Conservation (phyloP, 768 basidiomycete genomes). For the Cystofilobasidium bisporidii region DNA sequence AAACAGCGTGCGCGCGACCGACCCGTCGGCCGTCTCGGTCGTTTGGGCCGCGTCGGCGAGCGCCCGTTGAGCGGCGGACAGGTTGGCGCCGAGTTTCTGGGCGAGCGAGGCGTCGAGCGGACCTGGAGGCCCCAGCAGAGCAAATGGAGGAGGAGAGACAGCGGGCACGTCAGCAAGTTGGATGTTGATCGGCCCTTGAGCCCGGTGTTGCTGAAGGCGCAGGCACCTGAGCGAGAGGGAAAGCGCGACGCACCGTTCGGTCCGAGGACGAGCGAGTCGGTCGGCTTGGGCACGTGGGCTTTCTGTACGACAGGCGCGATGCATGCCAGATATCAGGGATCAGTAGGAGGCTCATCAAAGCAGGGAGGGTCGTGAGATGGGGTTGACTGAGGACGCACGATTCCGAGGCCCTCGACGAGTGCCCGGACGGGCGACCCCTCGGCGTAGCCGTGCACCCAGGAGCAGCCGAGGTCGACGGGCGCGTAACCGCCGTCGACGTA, state of each 20-base stretch:
- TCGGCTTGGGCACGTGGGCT: conserved; percentile 20
- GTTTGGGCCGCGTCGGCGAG: background rate
- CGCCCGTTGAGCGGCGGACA: background rate
- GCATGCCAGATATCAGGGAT: no score
- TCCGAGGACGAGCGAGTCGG: conserved; percentile 17
- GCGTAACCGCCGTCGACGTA: conserved; percentile 2
- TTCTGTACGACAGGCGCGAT: background rate
- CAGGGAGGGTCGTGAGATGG: no score
- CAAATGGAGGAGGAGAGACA: no score
- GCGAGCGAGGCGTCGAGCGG: background rate
- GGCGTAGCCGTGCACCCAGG: conserved; percentile 23
- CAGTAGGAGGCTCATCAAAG: no score
- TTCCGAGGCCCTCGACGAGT: conserved; percentile 21
- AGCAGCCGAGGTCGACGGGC: conserved; percentile 26
- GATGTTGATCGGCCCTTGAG: no score
- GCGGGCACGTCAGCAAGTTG: background rate
- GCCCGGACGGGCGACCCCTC: conserved; percentile 23
- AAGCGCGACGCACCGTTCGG: conserved; percentile 11
- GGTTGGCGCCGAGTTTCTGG: conserved; percentile 20
- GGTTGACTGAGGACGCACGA: no score
- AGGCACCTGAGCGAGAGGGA: no score
- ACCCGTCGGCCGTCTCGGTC: conserved; percentile 10
- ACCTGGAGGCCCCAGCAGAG: background rate
- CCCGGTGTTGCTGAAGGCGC: background rate
- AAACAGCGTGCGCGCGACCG: conserved; percentile 13